Percentiles rank a stretch among this genome's conserved stretches.
Evolutionary conservation across 768 basidiomycete genomes (phyloP).

Genomic region (Podaxis carcinomalis): DNA sequence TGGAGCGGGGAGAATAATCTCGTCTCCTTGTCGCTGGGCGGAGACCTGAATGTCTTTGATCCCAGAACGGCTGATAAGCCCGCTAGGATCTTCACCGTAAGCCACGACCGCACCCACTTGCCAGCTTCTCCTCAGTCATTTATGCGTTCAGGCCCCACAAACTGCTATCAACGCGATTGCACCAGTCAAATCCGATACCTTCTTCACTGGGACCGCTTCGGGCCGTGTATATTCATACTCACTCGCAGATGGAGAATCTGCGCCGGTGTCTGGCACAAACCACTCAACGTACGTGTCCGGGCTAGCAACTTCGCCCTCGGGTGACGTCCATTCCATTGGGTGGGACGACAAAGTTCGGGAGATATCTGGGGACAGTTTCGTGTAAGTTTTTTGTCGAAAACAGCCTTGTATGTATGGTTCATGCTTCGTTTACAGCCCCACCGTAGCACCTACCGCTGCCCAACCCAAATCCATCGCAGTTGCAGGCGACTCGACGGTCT

Average conservation of each 20-base stretch:
- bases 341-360: constrained; percentile 80
- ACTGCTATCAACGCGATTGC: constrained; percentile 70
- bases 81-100: constrained; percentile 55
- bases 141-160: constrained; percentile 60
- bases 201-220: constrained; percentile 78
- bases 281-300: constrained; percentile 72
- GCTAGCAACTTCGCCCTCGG: constrained; percentile 42
- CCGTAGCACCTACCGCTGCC: constrained; percentile 45
- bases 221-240: constrained; percentile 71
- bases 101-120: background rate
- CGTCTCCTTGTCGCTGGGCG: constrained; percentile 79
- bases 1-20: constrained; percentile 72
- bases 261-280: constrained; percentile 51
- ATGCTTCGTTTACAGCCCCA: constrained; percentile 33
- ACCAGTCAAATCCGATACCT: constrained; percentile 43
- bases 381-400: constrained; percentile 29
- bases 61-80: constrained; percentile 59
- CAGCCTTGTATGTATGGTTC: background rate
- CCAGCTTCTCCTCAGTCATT: no score
- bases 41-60: constrained; percentile 82
- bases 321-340: constrained; percentile 65
- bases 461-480: constrained; percentile 70
- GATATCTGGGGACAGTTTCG: constrained; percentile 43
- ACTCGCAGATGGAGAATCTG: constrained; percentile 39
- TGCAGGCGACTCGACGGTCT: constrained; percentile 56